Conservation (phyloP, 805 yeast species). For the Candida peoriensis region DNA sequence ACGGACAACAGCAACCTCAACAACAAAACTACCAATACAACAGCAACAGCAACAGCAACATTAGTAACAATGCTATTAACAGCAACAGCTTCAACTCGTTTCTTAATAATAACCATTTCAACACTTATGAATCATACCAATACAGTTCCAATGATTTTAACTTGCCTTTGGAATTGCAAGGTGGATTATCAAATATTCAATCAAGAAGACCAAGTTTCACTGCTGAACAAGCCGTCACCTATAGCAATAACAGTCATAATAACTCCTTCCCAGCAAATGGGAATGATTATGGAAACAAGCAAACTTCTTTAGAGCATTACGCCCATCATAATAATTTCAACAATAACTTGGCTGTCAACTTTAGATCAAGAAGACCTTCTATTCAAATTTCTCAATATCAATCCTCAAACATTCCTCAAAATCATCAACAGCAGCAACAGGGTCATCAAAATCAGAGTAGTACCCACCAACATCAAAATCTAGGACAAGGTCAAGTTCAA, state of each 20-base stretch:
- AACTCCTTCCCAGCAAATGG: too few relatives aligned
- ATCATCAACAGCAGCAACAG: slow-evolving; percentile 12
- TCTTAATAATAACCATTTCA: too few relatives aligned
- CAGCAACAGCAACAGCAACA: background rate
- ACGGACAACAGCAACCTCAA: slow-evolving; percentile 1
- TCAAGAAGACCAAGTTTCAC: slow-evolving; percentile 73
- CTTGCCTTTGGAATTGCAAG: slow-evolving; percentile 56
- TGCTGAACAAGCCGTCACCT: slow-evolving; percentile 36
- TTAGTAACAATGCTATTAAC: background rate
- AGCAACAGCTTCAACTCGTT: slow-evolving; percentile 5
- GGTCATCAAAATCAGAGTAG: slow-evolving; percentile 12
- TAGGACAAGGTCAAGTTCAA: too few relatives aligned
- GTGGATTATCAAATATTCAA: slow-evolving; percentile 56
- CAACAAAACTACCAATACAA: slow-evolving; percentile 3
- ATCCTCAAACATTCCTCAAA: slow-evolving; percentile 8
- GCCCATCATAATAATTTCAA: slow-evolving; percentile 13
- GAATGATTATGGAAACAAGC: too few relatives aligned
- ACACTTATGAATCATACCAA: slow-evolving; percentile 6
- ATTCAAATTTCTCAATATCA: slow-evolving; percentile 15
- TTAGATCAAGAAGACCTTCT: slow-evolving; percentile 23
- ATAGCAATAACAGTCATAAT: too few relatives aligned
- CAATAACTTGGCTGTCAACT: slow-evolving; percentile 13
- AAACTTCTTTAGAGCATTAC: slow-evolving; percentile 11
- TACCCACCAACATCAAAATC: slow-evolving; percentile 1
- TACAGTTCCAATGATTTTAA: slow-evolving; percentile 13